Evolutionary conservation across 768 basidiomycete species (phyloP).

Genomic region (Trametes cubensis): DNA sequence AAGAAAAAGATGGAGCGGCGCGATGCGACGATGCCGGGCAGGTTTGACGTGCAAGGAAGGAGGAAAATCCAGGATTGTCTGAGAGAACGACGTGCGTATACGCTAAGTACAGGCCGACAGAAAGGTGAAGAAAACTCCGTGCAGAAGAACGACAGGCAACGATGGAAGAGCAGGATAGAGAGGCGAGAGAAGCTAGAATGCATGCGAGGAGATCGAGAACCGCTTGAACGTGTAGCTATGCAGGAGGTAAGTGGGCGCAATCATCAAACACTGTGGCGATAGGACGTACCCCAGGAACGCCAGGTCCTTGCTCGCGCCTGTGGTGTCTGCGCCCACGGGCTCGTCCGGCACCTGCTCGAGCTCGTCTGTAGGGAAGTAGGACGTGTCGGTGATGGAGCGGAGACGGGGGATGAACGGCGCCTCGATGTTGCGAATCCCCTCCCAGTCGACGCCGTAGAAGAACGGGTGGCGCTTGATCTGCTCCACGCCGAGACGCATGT

Average conservation of each 20-base stretch:
- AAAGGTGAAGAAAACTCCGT: slow-evolving; percentile 1
- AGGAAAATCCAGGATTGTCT: slow-evolving; percentile 3
- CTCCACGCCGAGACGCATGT: slow-evolving; percentile 76
- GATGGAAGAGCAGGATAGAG: not conserved
- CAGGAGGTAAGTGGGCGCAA: not conserved
- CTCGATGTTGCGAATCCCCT: slow-evolving; percentile 82
- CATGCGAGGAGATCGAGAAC: slow-evolving; percentile 64
- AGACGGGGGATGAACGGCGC: slow-evolving; percentile 96
- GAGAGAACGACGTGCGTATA: slow-evolving; percentile 1
- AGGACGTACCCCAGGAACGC: slow-evolving; percentile 55
- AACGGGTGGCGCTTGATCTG: slow-evolving; percentile 92
- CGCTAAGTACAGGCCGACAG: slow-evolving; percentile 12
- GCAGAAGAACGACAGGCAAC: slow-evolving; percentile 3
- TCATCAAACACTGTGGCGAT: not conserved
- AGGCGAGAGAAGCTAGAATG: slow-evolving; percentile 40
- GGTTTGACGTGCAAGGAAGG: not conserved
- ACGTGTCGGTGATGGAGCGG: slow-evolving; percentile 91
- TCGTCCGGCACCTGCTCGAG: slow-evolving; percentile 73
- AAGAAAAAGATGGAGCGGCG: no score
- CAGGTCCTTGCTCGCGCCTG: slow-evolving; percentile 54
- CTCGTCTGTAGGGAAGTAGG: slow-evolving; percentile 97
- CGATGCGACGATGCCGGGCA: not conserved
- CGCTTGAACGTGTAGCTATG: slow-evolving; percentile 79
- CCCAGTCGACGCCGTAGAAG: slow-evolving; percentile 97
- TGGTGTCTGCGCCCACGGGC: slow-evolving; percentile 41